Evolutionary conservation across 1,284 basidiomycete genomes (phyloP).

Genomic region (Fomitiporia mediterranea): DNA sequence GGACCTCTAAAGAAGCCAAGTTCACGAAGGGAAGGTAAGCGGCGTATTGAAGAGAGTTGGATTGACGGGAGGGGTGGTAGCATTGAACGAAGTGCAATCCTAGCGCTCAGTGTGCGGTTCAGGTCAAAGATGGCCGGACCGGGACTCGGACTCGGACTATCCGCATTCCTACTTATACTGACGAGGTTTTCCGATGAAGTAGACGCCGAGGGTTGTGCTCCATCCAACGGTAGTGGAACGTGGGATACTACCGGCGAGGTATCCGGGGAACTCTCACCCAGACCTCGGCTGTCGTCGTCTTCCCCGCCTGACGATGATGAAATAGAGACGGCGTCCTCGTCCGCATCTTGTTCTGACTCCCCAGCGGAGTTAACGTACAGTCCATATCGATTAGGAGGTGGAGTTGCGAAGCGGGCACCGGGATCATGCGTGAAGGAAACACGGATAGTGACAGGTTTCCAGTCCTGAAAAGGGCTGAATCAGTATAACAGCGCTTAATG

Average conservation of each 20-base stretch:
- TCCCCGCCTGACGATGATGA: neutral
- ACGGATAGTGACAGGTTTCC: constrained; percentile 13
- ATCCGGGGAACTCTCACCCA: neutral
- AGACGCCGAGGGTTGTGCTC: constrained; percentile 1
- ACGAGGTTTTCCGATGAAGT: neutral
- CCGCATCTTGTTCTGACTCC: neutral
- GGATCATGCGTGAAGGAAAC: constrained; percentile 3
- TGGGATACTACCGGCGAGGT: constrained; percentile 3
- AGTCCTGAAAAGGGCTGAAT: constrained; percentile 4
- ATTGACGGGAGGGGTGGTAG: neutral
- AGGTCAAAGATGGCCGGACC: neutral
- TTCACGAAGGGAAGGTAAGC: constrained; percentile 16
- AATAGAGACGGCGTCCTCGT: constrained; percentile 1
- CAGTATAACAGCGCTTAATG: neutral
- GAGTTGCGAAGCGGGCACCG: neutral
- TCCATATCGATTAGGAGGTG: constrained; percentile 14
- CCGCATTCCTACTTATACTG: neutral
- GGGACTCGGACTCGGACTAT: neutral
- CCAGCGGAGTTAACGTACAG: constrained; percentile 2
- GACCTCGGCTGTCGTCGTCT: neutral
- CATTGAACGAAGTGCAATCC: neutral
- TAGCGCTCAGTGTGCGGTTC: neutral
- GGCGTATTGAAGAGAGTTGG: constrained; percentile 7
- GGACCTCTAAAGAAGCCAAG: constrained; percentile 12
- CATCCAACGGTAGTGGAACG: neutral